Evolutionary conservation across 176 grass and related monocot species (phyloP), one percentile per base, ranked within the genome.

Genomic region (Lolium multiflorum): DNA sequence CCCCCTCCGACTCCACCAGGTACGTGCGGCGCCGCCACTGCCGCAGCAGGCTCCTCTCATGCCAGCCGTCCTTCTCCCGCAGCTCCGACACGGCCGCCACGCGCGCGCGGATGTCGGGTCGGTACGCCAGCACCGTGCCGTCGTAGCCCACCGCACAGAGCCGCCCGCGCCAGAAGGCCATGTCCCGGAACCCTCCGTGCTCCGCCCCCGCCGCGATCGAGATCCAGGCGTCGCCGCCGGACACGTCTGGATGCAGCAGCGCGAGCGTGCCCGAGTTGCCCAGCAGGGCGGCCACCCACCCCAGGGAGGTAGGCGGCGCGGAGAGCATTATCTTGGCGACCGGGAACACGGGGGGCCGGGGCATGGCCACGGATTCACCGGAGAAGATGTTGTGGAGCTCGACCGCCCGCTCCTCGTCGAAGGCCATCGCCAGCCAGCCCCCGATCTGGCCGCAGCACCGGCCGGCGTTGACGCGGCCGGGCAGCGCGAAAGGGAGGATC

Each of bases 391-490:
- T 81, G 59, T 46, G 80, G 25, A 85, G 69, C 17, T 22, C 35
- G 0, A 89, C 11, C 9, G 59, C 28, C 5, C 69, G 77, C 6
- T 85, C 88, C 5, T 54, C 39, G 25, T 89, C 88, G 6, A 75
- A 67, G 59, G 77, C 77, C 77, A 89, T 85, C 14, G 76, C 77
- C 18, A 89, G 59, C 82, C 82, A 85, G 8, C 82, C 68, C 59
- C 24, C 82, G 22, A 76, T 11, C 77, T 89, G 82, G 10, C 88
- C 88, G 70, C 88, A 85, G 49, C 88, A 85, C 17, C 69, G 88
- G 7, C 76, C 82, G 24, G 21, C 17, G 77, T 68, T 22, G 35
- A 80, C 16, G 3, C 59, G 38, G 0, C 26, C 24, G 38, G 77
- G 68, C 24, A 89, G 17, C 11, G 22, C 37, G 77, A 81, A 85